These are phyloP conservation scores for Infundibulicybe gibba DNA, from an alignment of 768 basidiomycete genomes.

Conservation along the genomic window DNA sequence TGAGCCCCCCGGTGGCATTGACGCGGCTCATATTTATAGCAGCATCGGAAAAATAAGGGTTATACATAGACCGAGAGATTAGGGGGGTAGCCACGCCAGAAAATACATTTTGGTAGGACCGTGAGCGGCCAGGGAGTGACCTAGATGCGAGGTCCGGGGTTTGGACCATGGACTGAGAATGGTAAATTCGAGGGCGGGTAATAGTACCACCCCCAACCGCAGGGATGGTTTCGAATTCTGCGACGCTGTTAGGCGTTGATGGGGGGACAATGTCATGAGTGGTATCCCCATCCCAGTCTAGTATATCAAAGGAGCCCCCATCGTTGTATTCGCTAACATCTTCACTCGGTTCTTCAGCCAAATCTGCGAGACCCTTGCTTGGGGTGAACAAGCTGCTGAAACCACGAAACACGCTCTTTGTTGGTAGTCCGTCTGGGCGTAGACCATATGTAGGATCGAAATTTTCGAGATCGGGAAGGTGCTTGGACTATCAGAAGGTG, in stretches of 20 bases:
- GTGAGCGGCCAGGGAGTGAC: constrained; percentile 11
- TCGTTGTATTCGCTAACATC: constrained; percentile 30
- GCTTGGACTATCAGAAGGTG: constrained; percentile 22
- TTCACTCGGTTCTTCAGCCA: constrained; percentile 63
- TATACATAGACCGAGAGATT: constrained; percentile 18
- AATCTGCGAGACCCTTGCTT: constrained; percentile 71
- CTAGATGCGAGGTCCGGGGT: constrained; percentile 23
- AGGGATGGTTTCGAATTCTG: constrained; percentile 84
- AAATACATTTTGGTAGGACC: constrained; percentile 10
- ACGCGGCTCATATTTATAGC: background rate
- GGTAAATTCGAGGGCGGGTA: constrained; percentile 80
- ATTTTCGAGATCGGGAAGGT: constrained; percentile 60
- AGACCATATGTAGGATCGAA: constrained; percentile 97
- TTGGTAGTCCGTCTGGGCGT: constrained; percentile 86
- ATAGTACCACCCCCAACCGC: constrained; percentile 90
- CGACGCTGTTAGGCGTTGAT: constrained; percentile 35
- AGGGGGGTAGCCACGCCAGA: constrained; percentile 21
- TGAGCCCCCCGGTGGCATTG: constrained; percentile 10
- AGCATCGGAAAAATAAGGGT: constrained; percentile 11
- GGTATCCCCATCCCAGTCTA: constrained; percentile 64
- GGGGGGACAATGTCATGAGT: constrained; percentile 42
- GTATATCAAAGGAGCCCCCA: constrained; percentile 52
- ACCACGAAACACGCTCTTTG: constrained; percentile 75
- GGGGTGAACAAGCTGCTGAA: constrained; percentile 73
- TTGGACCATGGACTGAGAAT: constrained; percentile 78